These are phyloP conservation scores for Cercospora brassicicola DNA, from an alignment of 2,329 filamentous ascomycete species.

Conservation along the genomic window DNA sequence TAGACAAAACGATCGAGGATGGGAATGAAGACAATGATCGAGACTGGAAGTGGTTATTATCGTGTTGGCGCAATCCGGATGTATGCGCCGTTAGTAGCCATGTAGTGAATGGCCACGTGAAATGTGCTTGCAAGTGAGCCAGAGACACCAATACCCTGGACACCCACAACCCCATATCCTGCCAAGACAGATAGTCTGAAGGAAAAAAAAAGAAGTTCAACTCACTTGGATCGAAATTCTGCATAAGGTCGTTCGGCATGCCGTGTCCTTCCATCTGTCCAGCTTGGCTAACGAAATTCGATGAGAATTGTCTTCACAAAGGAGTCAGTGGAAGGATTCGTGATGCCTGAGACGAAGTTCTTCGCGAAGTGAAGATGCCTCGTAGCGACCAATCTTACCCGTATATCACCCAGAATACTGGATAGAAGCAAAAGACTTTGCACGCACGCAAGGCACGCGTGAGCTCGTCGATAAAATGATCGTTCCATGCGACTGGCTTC, in stretches of 20 bases:
- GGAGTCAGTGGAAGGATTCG: not conserved
- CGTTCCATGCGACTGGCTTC: slow-evolving; percentile 60
- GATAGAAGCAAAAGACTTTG: slow-evolving; percentile 62
- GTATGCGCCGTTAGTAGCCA: not conserved
- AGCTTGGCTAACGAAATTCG: slow-evolving; percentile 52
- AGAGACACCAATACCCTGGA: not conserved
- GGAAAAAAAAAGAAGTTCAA: too few relatives aligned
- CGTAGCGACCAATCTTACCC: not conserved
- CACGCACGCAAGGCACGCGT: slow-evolving; percentile 66
- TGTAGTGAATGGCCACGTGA: not conserved
- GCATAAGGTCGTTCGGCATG: slow-evolving; percentile 52
- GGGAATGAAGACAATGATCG: slow-evolving; percentile 50
- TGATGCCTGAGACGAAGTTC: not conserved
- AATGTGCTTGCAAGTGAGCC: too few relatives aligned
- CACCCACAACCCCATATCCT: too few relatives aligned
- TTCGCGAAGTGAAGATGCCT: not conserved
- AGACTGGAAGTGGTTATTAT: slow-evolving; percentile 28
- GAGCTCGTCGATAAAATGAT: slow-evolving; percentile 70
- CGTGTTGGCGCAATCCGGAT: not conserved
- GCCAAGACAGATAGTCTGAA: not conserved
- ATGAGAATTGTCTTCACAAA: slow-evolving; percentile 35
- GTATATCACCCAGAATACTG: slow-evolving; percentile 50
- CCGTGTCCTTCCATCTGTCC: slow-evolving; percentile 48
- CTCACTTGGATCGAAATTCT: slow-evolving; percentile 47
- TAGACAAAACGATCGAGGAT: slow-evolving; percentile 49